Conservation (phyloP, 495 filamentous ascomycete species). For the Ascobolus immersus region DNA sequence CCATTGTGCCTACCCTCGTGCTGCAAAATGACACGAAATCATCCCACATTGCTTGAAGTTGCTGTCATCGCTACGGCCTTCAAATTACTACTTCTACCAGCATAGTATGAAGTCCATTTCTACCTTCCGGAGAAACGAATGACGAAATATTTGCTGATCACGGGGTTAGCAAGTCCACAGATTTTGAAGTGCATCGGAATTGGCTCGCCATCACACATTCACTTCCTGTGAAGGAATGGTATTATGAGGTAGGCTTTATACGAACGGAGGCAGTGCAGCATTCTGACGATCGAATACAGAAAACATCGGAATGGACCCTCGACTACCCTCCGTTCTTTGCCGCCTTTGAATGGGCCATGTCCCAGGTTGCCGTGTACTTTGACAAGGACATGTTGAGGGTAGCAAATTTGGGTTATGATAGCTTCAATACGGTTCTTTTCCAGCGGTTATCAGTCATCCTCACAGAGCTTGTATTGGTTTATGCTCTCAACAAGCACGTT, state of each 20-base stretch:
- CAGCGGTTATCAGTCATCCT: conserved; percentile 66
- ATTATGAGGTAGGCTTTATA: conserved; percentile 41
- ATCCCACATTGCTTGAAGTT: conserved; percentile 28
- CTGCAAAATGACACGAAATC: no score
- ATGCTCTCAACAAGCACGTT: conserved; percentile 53
- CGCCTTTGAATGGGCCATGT: conserved; percentile 81
- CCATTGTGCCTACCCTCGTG: no score
- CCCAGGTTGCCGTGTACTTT: conserved; percentile 46
- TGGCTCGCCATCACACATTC: conserved; percentile 90
- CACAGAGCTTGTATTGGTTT: conserved; percentile 63
- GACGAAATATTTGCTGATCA: conserved; percentile 5
- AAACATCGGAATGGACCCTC: conserved; percentile 95
- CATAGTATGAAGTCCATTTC: conserved; percentile 46
- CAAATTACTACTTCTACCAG: conserved; percentile 81
- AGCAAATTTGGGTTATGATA: conserved; percentile 58
- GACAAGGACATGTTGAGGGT: conserved; percentile 66
- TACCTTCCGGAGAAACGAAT: neutral
- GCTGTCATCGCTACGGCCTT: conserved; percentile 68
- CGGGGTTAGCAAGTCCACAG: conserved; percentile 67
- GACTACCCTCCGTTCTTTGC: conserved; percentile 98
- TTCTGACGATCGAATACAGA: conserved; percentile 19
- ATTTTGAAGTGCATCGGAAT: conserved; percentile 95
- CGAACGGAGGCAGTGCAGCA: neutral
- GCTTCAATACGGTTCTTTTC: conserved; percentile 80
- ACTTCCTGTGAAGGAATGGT: conserved; percentile 71